phyloP scores from a whole-genome alignment of 441 rosid genomes.

The Gossypium laxum region DNA sequence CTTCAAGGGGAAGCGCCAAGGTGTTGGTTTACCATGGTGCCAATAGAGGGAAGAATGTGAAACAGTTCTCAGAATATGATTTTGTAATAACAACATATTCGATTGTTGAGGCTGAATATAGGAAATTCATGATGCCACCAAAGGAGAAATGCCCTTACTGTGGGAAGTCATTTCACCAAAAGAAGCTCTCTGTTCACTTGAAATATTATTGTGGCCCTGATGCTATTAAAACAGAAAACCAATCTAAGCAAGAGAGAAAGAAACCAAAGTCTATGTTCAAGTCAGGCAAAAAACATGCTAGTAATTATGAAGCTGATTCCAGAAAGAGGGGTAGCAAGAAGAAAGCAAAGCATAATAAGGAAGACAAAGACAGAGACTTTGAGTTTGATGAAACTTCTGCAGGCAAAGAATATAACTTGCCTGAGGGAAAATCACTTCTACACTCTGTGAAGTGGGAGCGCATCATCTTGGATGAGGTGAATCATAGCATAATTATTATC shows the following conservation, averaged over 20 bases:
- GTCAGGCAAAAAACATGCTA: slow-evolving; percentile 3
- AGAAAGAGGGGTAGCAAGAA: slow-evolving; percentile 23
- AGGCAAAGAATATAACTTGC: slow-evolving; percentile 17
- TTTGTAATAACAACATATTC: slow-evolving; percentile 86
- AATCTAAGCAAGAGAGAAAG: slow-evolving; percentile 68
- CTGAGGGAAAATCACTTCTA: slow-evolving; percentile 43
- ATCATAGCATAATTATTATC: not conserved
- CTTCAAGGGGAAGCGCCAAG: slow-evolving; percentile 63
- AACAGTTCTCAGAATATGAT: slow-evolving; percentile 56
- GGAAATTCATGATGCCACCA: slow-evolving; percentile 66
- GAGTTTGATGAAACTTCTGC: slow-evolving; percentile 9
- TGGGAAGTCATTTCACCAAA: slow-evolving; percentile 44
- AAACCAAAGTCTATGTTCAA: slow-evolving; percentile 23
- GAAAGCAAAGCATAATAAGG: slow-evolving; percentile 16
- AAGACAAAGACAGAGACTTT: slow-evolving; percentile 11
- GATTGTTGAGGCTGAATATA: slow-evolving; percentile 65
- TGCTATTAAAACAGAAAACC: slow-evolving; percentile 62
- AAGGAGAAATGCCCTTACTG: slow-evolving; percentile 57
- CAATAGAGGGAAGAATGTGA: slow-evolving; percentile 44
- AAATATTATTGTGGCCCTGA: slow-evolving; percentile 64
- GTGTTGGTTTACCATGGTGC: slow-evolving; percentile 78
- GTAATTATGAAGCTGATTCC: slow-evolving; percentile 22
- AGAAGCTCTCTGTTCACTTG: slow-evolving; percentile 43
- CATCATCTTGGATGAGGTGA: slow-evolving; percentile 85
- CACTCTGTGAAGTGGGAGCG: slow-evolving; percentile 80